Evolutionary conservation across 768 basidiomycete genomes (phyloP).

Genomic region (Crepidotus variabilis): DNA sequence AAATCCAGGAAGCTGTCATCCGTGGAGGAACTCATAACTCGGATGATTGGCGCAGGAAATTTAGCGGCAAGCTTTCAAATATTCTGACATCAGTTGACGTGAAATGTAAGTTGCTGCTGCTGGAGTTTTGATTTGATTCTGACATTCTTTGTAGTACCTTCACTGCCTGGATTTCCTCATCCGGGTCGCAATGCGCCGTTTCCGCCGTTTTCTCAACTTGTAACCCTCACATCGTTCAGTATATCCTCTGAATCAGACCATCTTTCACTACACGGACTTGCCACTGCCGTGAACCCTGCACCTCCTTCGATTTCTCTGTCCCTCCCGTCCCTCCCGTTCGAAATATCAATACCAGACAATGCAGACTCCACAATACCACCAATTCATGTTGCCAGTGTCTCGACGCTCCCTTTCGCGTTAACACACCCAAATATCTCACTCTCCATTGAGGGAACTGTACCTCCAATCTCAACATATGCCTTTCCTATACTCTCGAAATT

Average conservation of each 20-base stretch:
- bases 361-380: conserved; percentile 13
- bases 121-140: conserved; percentile 4
- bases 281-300: conserved; percentile 55
- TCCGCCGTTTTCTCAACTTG: conserved; percentile 53
- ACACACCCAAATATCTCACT: conserved; percentile 70
- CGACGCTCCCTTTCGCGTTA: conserved; percentile 52
- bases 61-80: conserved; percentile 37
- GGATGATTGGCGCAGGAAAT: conserved; percentile 44
- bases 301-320: conserved; percentile 47
- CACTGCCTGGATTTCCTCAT: conserved; percentile 60
- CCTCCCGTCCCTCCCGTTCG: conserved; percentile 58
- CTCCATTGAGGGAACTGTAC: conserved; percentile 48
- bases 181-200: conserved; percentile 49
- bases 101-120: conserved; percentile 41
- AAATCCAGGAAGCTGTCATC: conserved; percentile 40
- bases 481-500: conserved; percentile 53
- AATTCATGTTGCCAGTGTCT: conserved; percentile 51
- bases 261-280: conserved; percentile 46
- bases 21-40: conserved; percentile 45
- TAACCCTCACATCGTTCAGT: conserved; percentile 57
- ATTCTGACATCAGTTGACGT: conserved; percentile 44
- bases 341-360: conserved; percentile 15
- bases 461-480: conserved; percentile 41
- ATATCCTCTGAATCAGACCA: conserved; percentile 27
- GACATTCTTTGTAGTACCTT: conserved; percentile 45